Evolutionary conservation across 116 monocot species (phyloP).

Genomic region (Trichopus zeylanicus): DNA sequence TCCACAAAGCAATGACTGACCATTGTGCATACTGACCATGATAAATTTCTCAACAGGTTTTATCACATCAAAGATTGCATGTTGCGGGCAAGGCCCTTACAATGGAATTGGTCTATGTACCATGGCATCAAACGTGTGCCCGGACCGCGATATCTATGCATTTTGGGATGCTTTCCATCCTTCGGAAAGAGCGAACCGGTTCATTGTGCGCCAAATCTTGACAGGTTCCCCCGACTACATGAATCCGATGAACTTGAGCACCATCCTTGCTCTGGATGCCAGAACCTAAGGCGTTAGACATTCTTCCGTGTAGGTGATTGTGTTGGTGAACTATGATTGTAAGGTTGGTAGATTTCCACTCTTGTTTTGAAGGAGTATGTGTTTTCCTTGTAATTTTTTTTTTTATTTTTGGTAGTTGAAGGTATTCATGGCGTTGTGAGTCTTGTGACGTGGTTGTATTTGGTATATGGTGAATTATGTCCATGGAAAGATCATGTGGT

Average conservation of each 20-base stretch:
- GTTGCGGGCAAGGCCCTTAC: constrained; percentile 29
- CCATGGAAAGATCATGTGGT: too few relatives aligned
- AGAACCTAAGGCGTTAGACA: background rate
- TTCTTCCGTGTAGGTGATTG: background rate
- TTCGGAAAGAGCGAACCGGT: constrained; percentile 26
- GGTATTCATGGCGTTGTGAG: too few relatives aligned
- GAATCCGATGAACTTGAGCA: constrained; percentile 35
- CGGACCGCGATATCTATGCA: constrained; percentile 17
- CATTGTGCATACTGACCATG: background rate
- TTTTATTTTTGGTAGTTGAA: too few relatives aligned
- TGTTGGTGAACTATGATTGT: constrained; percentile 14
- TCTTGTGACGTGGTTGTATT: too few relatives aligned
- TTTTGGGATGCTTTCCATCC: constrained; percentile 54
- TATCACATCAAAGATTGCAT: constrained; percentile 23
- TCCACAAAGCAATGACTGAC: background rate
- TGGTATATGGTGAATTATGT: too few relatives aligned
- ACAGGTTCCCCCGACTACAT: constrained; percentile 19
- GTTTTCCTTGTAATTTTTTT: too few relatives aligned
- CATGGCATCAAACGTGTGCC: constrained; percentile 17
- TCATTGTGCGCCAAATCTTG: constrained; percentile 26
- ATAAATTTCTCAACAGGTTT: constrained; percentile 18
- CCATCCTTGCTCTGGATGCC: constrained; percentile 25
- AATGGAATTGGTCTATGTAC: constrained; percentile 33
- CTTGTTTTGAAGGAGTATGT: too few relatives aligned
- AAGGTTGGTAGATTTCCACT: too few relatives aligned